Evolutionary conservation across 306 rosid species (phyloP).

Genomic region (Coriaria nepalensis): DNA sequence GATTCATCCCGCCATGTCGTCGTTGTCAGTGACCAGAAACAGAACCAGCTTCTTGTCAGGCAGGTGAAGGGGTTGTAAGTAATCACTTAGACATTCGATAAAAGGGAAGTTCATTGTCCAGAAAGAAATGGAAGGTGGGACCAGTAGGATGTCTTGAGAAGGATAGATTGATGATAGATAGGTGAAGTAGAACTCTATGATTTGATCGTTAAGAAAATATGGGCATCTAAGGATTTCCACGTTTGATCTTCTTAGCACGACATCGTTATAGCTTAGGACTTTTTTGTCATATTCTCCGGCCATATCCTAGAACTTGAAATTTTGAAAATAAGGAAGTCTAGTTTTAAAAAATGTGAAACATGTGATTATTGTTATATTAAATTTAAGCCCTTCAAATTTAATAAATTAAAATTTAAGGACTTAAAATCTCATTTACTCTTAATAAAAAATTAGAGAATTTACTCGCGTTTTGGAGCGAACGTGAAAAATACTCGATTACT

Average conservation of each 20-base stretch:
- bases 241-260: slow-evolving; percentile 68
- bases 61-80: slow-evolving; percentile 64
- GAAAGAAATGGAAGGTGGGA: slow-evolving; percentile 79
- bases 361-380: too few relatives aligned
- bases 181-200: slow-evolving; percentile 69
- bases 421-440: too few relatives aligned
- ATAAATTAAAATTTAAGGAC: too few relatives aligned
- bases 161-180: slow-evolving; percentile 39
- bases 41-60: slow-evolving; percentile 39
- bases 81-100: slow-evolving; percentile 32
- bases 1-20: slow-evolving; percentile 43
- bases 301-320: too few relatives aligned
- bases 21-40: slow-evolving; percentile 69
- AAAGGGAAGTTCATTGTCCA: slow-evolving; percentile 64
- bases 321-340: too few relatives aligned
- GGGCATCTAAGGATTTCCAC: slow-evolving; percentile 64
- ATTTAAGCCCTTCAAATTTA: too few relatives aligned
- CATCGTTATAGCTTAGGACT: slow-evolving; percentile 78
- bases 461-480: too few relatives aligned
- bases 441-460: too few relatives aligned
- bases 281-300: slow-evolving; percentile 40
- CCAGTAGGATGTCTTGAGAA: slow-evolving; percentile 37
- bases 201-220: slow-evolving; percentile 60
- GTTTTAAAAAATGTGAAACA: too few relatives aligned
- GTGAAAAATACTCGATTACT: too few relatives aligned